Percentiles rank a stretch among this genome's conserved stretches.
Conservation (phyloP, 2,329 filamentous ascomycete species). For the Diplodia scrobiculata region DNA sequence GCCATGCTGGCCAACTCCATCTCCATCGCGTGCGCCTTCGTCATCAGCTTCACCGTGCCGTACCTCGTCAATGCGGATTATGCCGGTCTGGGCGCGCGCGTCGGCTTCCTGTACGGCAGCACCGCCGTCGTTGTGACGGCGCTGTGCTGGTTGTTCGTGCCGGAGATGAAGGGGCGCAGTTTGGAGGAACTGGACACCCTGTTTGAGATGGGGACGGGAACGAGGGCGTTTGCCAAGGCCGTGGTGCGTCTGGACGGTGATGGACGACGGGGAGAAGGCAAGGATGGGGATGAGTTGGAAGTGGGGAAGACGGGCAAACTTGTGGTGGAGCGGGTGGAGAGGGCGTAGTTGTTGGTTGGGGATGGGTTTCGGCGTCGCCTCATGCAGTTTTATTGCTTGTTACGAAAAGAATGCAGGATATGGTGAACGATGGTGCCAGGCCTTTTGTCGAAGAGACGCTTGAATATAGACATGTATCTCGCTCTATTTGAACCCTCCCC, state of each 20-base stretch:
- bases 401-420: too few species aligned
- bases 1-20: constrained; percentile 62
- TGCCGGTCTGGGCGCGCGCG: constrained; percentile 51
- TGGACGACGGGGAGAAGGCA: neutral
- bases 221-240: constrained; percentile 10
- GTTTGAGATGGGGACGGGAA: constrained; percentile 33
- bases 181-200: constrained; percentile 45
- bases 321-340: constrained; percentile 20
- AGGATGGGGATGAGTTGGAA: neutral
- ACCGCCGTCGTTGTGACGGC: constrained; percentile 40
- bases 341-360: neutral
- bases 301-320: constrained; percentile 7
- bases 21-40: constrained; percentile 46
- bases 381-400: neutral
- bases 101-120: constrained; percentile 37
- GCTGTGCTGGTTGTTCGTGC: constrained; percentile 42
- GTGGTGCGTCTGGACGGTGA: neutral
- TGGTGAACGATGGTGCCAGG: neutral
- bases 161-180: constrained; percentile 41
- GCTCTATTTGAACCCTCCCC: neutral
- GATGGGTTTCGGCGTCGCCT: neutral
- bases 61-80: constrained; percentile 58
- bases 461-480: neutral
- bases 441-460: neutral
- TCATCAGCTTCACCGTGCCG: constrained; percentile 66